Evolutionary conservation across 2,329 filamentous ascomycete genomes (phyloP).

Genomic region (Ophiostoma montium): DNA sequence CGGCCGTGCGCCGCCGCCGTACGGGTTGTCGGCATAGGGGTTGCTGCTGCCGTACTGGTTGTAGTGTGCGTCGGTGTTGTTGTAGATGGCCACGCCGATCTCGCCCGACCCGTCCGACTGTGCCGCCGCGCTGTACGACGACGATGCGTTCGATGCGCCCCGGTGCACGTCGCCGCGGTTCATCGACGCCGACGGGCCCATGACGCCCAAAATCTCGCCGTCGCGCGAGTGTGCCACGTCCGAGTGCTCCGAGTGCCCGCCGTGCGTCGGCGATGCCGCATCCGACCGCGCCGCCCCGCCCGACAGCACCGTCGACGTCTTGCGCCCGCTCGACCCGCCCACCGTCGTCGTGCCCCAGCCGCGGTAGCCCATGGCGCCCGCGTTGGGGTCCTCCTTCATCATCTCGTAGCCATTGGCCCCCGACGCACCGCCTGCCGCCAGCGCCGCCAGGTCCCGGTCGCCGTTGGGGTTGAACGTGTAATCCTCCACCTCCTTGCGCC

Average conservation of each 20-base stretch:
- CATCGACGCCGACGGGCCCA: conserved; percentile 56
- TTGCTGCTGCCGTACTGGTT: conserved; percentile 44
- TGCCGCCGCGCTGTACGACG: conserved; percentile 74
- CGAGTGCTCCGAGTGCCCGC: conserved; percentile 40
- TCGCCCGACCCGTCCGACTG: conserved; percentile 56
- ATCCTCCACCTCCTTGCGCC: conserved; percentile 92
- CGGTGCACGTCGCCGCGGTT: conserved; percentile 65
- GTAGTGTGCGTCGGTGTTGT: conserved; percentile 37
- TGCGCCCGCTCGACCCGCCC: conserved; percentile 56
- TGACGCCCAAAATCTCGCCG: conserved; percentile 68
- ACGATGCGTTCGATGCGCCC: conserved; percentile 89
- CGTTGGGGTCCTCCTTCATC: conserved; percentile 58
- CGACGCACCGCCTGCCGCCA: conserved; percentile 23
- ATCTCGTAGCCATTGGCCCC: conserved; percentile 45
- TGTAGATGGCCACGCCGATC: conserved; percentile 26
- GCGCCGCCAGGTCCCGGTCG: conserved; percentile 58
- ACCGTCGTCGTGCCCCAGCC: conserved; percentile 79
- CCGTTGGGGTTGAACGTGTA: conserved; percentile 98
- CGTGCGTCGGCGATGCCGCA: conserved; percentile 51
- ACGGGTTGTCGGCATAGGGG: conserved; percentile 36
- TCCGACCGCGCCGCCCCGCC: conserved; percentile 66
- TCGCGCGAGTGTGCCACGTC: conserved; percentile 45
- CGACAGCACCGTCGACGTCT: conserved; percentile 80
- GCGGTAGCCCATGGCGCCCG: conserved; percentile 72
- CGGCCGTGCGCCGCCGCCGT: conserved; percentile 21